Base-by-base conservation (phyloP, 768 basidiomycete species). In the Chalciporus piperatus region DNA sequence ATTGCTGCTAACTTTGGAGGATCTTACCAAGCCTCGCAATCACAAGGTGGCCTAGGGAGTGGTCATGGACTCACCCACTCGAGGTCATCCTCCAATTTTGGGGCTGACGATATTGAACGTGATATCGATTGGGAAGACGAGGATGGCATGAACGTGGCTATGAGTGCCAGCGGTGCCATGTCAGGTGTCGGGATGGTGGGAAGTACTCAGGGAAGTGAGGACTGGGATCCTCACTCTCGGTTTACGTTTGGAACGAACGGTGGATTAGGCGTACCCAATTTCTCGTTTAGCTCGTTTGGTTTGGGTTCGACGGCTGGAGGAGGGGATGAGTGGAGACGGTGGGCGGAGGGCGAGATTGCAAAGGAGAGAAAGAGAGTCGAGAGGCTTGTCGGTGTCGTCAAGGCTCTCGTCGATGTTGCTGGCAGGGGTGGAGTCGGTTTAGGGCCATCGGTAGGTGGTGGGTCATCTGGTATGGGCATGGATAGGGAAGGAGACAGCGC, bases 321-420 rank as follows among this genome's bases (percentile, higher is more conserved):
- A n/a, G 59, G 55, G 37, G 68, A 63, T 0, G 63, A 67, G 10
- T 68, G 68, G 68, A 60, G 40, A 13, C 61, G 55, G 17, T 68
- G 67, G 67, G 69, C 67, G 4, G 59, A 62, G 16, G 40, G 55
- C 25, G 67, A 68, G 77, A 83, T 48, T 72, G 70, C 56, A 70
- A 89, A 28, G 5, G 89, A 89, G 66, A 75, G 78, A 47, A 74
- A 77, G 44, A 81, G 82, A 61, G 77, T 82, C 11, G 86, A 86
- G 54, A 79, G 77, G 51, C 73, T 90, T 27, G 78, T 81, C 0
- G 67, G 71, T 41, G 71, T 85, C 23, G 76, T 89, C 25, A 79
- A 80, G 48, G 68, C 76, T 10, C 66, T 90, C 51, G 86, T 84
- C 75, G 85, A 89, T 9, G 72, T 78, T 10, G 74, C 86, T 23